A percentile compares a stretch with the other conserved stretches of the same genome.
Evolutionary conservation across 1,284 basidiomycete genomes (phyloP).

Genomic region (Hemileia vastatrix): DNA sequence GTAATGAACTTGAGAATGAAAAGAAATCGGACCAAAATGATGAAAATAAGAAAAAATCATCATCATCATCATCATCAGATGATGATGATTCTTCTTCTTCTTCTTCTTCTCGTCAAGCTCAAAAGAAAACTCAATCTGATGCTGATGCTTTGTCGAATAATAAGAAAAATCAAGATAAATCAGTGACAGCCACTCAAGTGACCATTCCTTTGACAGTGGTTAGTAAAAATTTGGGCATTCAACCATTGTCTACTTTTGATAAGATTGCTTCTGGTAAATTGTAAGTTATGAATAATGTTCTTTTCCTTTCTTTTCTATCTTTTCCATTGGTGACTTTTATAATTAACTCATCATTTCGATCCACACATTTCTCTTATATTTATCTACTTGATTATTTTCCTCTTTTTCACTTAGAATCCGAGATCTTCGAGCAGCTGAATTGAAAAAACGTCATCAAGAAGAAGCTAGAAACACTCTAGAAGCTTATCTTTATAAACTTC

Average conservation of each 20-base stretch:
- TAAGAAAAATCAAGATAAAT: too few species aligned
- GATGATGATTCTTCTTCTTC: too few species aligned
- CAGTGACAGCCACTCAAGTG: too few species aligned
- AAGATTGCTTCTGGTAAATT: conserved; percentile 21
- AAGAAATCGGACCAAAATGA: conserved; percentile 28
- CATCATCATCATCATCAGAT: too few species aligned
- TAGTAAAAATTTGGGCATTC: conserved; percentile 10
- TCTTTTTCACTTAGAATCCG: conserved; percentile 53
- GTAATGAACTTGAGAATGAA: conserved; percentile 24
- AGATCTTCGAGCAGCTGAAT: conserved; percentile 68
- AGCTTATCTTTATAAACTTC: conserved; percentile 77
- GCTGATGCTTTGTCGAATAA: too few species aligned
- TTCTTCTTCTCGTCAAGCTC: too few species aligned
- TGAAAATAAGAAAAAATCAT: conserved; percentile 46
- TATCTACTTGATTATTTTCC: not conserved
- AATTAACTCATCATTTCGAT: too few species aligned
- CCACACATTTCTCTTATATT: too few species aligned
- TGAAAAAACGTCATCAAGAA: conserved; percentile 65
- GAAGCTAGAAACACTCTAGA: conserved; percentile 88
- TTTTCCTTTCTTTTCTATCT: not conserved
- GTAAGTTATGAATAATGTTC: too few species aligned
- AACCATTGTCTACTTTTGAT: conserved; percentile 16
- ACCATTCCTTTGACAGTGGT: conserved; percentile 10
- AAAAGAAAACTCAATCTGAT: too few species aligned
- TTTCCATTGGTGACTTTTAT: not conserved